Evolutionary conservation across 2,329 filamentous ascomycete species (phyloP).

Genomic region (Ophiocordyceps robertsii): DNA sequence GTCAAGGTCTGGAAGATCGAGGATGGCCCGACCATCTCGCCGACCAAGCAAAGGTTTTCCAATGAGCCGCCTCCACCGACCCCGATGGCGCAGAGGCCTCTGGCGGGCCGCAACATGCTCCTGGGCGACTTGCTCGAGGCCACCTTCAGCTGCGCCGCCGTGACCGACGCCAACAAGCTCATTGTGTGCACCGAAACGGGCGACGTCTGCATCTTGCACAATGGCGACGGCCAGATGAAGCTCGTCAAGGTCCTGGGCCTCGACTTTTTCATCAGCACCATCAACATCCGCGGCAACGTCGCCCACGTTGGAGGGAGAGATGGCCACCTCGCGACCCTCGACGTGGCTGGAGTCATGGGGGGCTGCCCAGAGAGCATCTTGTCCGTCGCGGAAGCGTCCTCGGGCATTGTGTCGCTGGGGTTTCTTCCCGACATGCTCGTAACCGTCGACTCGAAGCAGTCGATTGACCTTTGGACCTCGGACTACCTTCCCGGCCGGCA

Average conservation of each 20-base stretch:
- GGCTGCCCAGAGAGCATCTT: constrained; percentile 24
- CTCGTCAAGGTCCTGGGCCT: constrained; percentile 52
- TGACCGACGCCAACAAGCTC: constrained; percentile 55
- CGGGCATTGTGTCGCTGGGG: constrained; percentile 52
- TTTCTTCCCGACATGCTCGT: constrained; percentile 55
- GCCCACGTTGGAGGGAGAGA: constrained; percentile 59
- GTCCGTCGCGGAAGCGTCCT: constrained; percentile 21
- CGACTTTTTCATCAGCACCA: constrained; percentile 54
- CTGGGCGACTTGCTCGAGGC: constrained; percentile 70
- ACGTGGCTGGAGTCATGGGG: constrained; percentile 34
- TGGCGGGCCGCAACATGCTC: constrained; percentile 78
- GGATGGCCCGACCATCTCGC: constrained; percentile 45
- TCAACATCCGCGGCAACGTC: constrained; percentile 43
- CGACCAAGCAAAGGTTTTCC: constrained; percentile 46
- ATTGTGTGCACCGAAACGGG: constrained; percentile 80
- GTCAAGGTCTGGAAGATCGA: constrained; percentile 88
- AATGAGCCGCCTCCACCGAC: constrained; percentile 23
- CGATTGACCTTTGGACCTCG: constrained; percentile 54
- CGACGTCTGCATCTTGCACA: constrained; percentile 78
- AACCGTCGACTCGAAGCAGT: constrained; percentile 61
- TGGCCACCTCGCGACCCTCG: constrained; percentile 41
- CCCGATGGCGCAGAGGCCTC: constrained; percentile 38
- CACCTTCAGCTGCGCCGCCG: constrained; percentile 67
- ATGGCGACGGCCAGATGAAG: constrained; percentile 57
- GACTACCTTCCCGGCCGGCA: constrained; percentile 28